phyloP scores from a whole-genome alignment of 1,284 basidiomycete species.

The Sutorius eximius region DNA sequence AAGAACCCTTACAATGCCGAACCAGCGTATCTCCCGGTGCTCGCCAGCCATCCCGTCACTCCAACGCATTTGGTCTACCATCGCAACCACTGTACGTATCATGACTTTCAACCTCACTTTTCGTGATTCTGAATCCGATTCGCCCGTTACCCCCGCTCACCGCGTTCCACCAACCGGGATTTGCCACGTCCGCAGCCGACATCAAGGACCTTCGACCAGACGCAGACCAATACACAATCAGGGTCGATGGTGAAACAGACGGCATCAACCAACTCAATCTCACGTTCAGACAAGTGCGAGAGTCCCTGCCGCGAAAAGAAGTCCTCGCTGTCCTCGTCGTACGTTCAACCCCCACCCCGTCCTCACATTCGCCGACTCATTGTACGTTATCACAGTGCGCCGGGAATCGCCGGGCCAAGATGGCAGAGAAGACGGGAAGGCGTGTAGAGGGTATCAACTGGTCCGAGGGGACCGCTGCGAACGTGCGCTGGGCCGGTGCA shows the following conservation, averaged over 20 bases:
- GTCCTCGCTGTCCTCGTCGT: constrained; percentile 62
- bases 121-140: not conserved
- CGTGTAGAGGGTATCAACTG: constrained; percentile 49
- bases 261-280: constrained; percentile 14
- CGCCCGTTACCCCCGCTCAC: not conserved
- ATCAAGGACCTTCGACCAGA: constrained; percentile 26
- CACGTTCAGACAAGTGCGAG: constrained; percentile 39
- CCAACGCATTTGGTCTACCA: constrained; percentile 26
- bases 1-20: constrained; percentile 31
- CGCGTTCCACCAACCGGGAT: not conserved
- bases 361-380: not conserved
- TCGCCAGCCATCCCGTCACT: constrained; percentile 26
- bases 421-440: constrained; percentile 55
- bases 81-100: constrained; percentile 33
- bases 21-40: constrained; percentile 25
- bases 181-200: constrained; percentile 16
- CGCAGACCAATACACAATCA: constrained; percentile 21
- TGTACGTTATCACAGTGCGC: constrained; percentile 49
- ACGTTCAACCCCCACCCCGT: constrained; percentile 16
- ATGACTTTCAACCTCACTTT: not conserved
- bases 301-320: constrained; percentile 42
- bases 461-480: constrained; percentile 63
- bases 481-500: constrained; percentile 61
- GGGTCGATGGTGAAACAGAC: constrained; percentile 25
- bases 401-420: constrained; percentile 65